Conservation (phyloP, 495 filamentous ascomycete species). For the Penicillium bovifimosum region DNA sequence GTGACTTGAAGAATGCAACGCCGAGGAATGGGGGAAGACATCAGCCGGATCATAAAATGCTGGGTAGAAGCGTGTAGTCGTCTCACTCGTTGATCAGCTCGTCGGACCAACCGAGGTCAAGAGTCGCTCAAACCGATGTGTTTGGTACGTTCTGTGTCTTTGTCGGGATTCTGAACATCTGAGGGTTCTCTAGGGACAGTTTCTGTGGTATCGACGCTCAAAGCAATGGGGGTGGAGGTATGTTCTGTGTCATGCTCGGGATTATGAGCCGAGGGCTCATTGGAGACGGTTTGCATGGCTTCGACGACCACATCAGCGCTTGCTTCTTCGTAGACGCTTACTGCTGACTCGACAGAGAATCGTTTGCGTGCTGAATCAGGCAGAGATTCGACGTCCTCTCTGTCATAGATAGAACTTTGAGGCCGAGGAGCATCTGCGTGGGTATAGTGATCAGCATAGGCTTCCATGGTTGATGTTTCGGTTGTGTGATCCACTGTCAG, state of each 20-base stretch:
- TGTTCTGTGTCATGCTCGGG: background rate
- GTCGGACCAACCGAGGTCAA: background rate
- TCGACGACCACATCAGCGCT: constrained; percentile 4
- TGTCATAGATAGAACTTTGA: constrained; percentile 7
- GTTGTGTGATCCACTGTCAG: background rate
- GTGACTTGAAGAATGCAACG: constrained; percentile 12
- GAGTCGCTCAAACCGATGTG: background rate
- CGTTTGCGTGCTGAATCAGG: constrained; percentile 5
- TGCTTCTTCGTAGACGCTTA: constrained; percentile 25
- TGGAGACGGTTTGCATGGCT: background rate
- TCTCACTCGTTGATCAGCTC: constrained; percentile 9
- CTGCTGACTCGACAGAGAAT: constrained; percentile 19
- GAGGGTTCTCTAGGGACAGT: background rate
- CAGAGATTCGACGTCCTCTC: constrained; percentile 6
- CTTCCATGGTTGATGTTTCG: background rate
- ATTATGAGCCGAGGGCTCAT: background rate
- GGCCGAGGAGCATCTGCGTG: background rate
- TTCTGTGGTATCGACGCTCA: background rate
- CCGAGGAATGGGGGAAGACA: constrained; percentile 9
- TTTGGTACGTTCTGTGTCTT: background rate
- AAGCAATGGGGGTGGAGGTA: background rate
- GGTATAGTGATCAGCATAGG: background rate
- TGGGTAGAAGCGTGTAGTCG: constrained; percentile 11
- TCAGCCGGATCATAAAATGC: constrained; percentile 13
- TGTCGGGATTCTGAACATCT: background rate